These are phyloP conservation scores for Phlegmacium glaucopus DNA, from an alignment of 768 basidiomycete species.

Conservation along the genomic window DNA sequence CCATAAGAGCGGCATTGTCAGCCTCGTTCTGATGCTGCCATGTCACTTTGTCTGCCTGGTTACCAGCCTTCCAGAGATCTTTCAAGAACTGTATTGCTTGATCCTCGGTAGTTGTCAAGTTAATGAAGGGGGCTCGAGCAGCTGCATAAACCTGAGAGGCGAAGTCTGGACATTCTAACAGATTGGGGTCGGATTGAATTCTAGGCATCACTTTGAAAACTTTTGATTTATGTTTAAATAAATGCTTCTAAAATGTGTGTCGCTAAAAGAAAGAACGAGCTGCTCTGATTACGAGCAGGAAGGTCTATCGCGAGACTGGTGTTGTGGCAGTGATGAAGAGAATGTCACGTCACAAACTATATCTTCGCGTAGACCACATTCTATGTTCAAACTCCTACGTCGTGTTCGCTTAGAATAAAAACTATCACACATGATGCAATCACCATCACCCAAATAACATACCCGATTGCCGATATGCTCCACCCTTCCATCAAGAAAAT, in stretches of 20 bases:
- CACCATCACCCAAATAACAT: background rate
- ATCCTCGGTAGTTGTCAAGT: background rate
- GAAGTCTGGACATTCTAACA: background rate
- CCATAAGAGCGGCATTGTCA: background rate
- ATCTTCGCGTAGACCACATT: too few relatives aligned
- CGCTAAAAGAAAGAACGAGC: too few relatives aligned
- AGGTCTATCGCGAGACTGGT: too few relatives aligned
- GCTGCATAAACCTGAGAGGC: background rate
- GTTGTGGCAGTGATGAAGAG: too few relatives aligned
- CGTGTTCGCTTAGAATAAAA: too few relatives aligned
- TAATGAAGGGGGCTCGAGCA: background rate
- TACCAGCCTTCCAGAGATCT: background rate
- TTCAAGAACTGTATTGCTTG: background rate
- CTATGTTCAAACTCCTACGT: too few relatives aligned
- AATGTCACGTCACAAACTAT: too few relatives aligned
- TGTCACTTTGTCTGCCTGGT: background rate
- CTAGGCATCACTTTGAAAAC: too few relatives aligned
- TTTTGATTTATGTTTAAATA: too few relatives aligned
- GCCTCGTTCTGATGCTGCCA: background rate
- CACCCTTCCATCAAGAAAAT: background rate
- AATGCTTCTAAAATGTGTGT: too few relatives aligned
- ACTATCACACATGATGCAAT: background rate
- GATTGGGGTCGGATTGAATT: background rate
- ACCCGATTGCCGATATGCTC: background rate
- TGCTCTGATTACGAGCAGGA: too few relatives aligned